These are phyloP conservation scores for Xylaria sp. DNA, from an alignment of 495 filamentous ascomycete species.

Conservation along the genomic window DNA sequence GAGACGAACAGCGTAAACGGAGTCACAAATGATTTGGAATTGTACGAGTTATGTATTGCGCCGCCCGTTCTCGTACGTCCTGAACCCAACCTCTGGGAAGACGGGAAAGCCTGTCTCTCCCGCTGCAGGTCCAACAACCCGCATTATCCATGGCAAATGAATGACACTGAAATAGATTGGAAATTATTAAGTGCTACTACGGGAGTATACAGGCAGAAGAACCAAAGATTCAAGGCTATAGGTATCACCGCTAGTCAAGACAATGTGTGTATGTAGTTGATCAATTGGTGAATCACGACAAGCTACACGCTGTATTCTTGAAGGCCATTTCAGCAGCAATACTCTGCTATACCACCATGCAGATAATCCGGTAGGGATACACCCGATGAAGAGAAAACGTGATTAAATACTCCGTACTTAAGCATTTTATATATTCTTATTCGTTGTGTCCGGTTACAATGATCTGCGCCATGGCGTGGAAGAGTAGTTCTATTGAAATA, in stretches of 20 bases:
- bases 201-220: neutral
- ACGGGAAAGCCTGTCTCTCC: neutral
- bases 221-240: neutral
- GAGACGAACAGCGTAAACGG: neutral
- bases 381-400: too few species aligned
- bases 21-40: conserved; percentile 17
- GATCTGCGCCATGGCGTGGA: neutral
- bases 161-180: neutral
- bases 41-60: conserved; percentile 5
- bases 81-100: neutral
- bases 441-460: too few species aligned
- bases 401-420: too few species aligned
- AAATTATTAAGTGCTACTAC: conserved; percentile 7
- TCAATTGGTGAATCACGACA: neutral
- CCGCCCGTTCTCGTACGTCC: neutral
- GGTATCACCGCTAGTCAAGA: neutral
- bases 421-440: too few species aligned
- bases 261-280: neutral
- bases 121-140: neutral
- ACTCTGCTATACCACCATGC: neutral
- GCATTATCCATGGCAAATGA: neutral
- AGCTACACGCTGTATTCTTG: neutral
- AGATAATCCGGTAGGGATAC: neutral
- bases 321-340: neutral
- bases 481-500: neutral